Percentiles rank a stretch among this genome's conserved stretches.
Evolutionary conservation across 441 rosid species (phyloP).

Genomic region (Euphorbia schlechtendalii): DNA sequence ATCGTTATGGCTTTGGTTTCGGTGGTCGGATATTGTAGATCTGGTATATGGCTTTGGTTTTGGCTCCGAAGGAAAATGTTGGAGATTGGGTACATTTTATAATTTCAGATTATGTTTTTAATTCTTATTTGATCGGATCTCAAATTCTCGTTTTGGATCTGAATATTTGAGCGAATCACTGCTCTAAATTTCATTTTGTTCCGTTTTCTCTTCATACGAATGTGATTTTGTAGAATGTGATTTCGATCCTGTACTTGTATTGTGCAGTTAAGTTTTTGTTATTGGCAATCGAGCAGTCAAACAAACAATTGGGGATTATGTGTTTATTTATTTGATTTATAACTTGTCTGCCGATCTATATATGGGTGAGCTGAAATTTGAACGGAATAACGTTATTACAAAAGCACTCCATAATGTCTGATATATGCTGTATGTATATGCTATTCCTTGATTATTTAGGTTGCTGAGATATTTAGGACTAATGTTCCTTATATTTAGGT

Average conservation of each 20-base stretch:
- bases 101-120: constrained; percentile 3
- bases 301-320: not conserved
- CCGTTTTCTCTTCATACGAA: not conserved
- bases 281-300: not conserved
- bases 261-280: too few relatives aligned
- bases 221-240: constrained; percentile 7
- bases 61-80: constrained; percentile 14
- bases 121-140: constrained; percentile 13
- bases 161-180: constrained; percentile 14
- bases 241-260: not conserved
- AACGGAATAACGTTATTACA: too few relatives aligned
- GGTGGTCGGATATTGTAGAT: constrained; percentile 21
- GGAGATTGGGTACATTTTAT: constrained; percentile 15
- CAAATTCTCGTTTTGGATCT: constrained; percentile 24
- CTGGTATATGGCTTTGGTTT: constrained; percentile 39
- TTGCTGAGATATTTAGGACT: too few relatives aligned
- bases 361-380: not conserved
- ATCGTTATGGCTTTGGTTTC: not conserved
- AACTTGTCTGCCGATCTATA: not conserved
- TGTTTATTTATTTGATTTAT: not conserved
- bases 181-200: not conserved
- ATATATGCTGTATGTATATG: too few relatives aligned
- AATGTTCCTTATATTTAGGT: constrained; percentile 29
- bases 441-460: too few relatives aligned
- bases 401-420: too few relatives aligned